Base-by-base conservation (phyloP, 2,329 filamentous ascomycete species). In the Plenodomus tracheiphilus region DNA sequence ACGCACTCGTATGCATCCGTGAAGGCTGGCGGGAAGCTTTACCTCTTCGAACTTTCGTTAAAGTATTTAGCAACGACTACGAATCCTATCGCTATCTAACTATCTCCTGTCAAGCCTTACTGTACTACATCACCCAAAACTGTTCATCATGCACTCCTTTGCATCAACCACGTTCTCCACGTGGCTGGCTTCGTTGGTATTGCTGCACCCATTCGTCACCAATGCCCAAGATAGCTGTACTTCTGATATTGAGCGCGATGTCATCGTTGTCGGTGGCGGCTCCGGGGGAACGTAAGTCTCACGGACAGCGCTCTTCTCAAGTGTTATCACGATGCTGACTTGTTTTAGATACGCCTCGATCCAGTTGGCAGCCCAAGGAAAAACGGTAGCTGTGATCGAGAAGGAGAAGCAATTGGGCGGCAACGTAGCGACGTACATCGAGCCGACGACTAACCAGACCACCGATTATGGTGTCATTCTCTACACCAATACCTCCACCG, bases 371-470 rank as follows among this genome's bases (percentile, higher is more conserved):
- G 28, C 30, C 18, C 32, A 20, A 22, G 41, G 30, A 43, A 43
- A 43, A 36, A 20, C 41, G 41, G 41, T 43, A 21, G 41, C 41
- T 34, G 28, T 43, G 28, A 34, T 43, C 21, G 41, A 43, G 30
- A 43, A 43, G 21, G 41, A 43, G 41, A 35, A 21, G 28, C 41
- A 21, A 35, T 35, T 43, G 41, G 41, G 41, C 21, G 41, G 41
- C 15, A 34, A 43, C 30, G 32, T 35, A 34, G 32, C 30, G 28
- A 43, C 44, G 6, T 46, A 46, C 38, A 46, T 35, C 15, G 44
- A 46, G 9, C 25, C 37, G 13, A 32, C 44, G 19, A 46, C 44
- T 8, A 35, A 35, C 28, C 18, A 34, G 20, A 40, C 44, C 13
- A 22, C 32, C 22, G 44, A 46, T 41, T 40, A 41, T 25, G 44